Evolutionary conservation across 1,139 yeast species (phyloP), one percentile per base, ranked within the genome.

Genomic region (Suhomyces wounanorum): DNA sequence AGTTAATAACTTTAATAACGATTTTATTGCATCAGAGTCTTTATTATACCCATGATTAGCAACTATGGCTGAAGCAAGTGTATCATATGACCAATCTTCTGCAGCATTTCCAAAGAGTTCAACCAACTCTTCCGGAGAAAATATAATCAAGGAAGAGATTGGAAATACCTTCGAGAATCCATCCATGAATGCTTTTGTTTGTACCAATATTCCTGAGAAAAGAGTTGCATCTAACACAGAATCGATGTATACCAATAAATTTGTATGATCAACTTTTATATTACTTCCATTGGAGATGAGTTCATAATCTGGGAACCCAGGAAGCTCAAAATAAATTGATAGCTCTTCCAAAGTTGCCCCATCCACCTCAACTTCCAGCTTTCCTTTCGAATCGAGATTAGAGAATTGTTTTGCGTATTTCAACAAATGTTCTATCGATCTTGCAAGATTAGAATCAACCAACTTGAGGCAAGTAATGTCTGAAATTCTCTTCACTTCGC

Each of bases 111-210:
- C 78, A 60, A 89, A 84, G 47, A 94, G 65, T 41, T 79, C 80
- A 1, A 81, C 83, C 43, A 91, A 73, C 63, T 94, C 99, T 18
- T 74, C 78, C 0, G 96, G 83, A 1, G 89, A 78, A 58, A 94
- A 87, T 2, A 91, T 80, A 13, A 81, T 67, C 61, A 94, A 72
- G 0, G 96, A 86, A 16, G 79, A 74, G 55, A 86, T 85, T 0
- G 97, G 96, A 68, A 94, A 88, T 1, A 91, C 96, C 52, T 81
- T 80, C 0, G 95, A 83, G 61, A 94, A 92, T 0, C 99, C 99
- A 14, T 79, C 79, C 63, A 83, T 79, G 67, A 94, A 92, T 5
- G 89, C 82, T 44, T 77, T 73, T 17, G 89, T 69, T 65, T 91
- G 97, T 13, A 70, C 68, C 16, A 68, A 62, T 9, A 94, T 79